Conservation (phyloP, 2,329 filamentous ascomycete genomes). For the Diaporthe longicolla region DNA sequence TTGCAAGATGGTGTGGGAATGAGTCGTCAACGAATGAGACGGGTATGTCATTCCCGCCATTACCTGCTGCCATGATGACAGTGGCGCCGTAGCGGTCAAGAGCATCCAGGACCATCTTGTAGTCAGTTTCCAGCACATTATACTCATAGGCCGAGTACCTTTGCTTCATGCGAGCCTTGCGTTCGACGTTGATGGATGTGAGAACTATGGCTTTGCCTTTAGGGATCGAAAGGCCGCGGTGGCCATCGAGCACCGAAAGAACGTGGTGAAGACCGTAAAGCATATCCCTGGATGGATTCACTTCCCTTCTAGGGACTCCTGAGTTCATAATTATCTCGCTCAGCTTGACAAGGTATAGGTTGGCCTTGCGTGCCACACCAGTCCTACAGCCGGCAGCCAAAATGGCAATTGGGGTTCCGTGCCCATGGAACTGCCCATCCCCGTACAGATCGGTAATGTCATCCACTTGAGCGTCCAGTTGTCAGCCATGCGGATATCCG, state of each 20-base stretch:
- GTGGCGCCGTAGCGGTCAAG: conserved; percentile 4
- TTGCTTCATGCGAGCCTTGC: neutral
- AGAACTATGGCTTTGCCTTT: conserved; percentile 5
- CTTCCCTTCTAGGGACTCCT: neutral
- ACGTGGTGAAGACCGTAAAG: neutral
- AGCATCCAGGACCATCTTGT: neutral
- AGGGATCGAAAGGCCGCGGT: neutral
- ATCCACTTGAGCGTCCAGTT: neutral
- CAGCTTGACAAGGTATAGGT: conserved; percentile 8
- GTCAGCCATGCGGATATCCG: neutral
- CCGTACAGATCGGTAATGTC: neutral
- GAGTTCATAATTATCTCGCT: neutral
- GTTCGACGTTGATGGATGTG: neutral
- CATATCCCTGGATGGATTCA: neutral
- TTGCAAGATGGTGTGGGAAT: neutral
- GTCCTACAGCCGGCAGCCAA: conserved; percentile 18
- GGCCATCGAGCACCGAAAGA: neutral
- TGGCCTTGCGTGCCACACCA: conserved; percentile 10
- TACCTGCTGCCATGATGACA: neutral
- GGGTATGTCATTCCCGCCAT: neutral
- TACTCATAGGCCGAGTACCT: neutral
- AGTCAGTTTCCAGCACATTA: neutral
- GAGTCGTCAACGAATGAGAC: neutral
- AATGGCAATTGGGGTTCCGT: conserved; percentile 15
- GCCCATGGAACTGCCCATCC: neutral